phyloP scores from a whole-genome alignment of 2,329 filamentous ascomycete genomes.

The Meredithiella fracta region DNA sequence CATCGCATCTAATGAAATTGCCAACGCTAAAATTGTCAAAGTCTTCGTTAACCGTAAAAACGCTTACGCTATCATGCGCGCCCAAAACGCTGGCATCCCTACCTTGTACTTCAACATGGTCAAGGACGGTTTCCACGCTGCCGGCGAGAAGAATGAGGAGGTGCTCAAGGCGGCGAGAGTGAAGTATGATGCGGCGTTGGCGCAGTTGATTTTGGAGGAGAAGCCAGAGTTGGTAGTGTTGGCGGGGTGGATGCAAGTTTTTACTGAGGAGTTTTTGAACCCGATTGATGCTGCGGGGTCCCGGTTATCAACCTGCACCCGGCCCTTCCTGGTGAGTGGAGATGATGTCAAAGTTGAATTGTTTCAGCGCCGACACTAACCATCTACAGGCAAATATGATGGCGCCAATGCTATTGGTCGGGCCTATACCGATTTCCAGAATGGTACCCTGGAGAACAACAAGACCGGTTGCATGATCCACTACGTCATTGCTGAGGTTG shows the following conservation, averaged over 20 bases:
- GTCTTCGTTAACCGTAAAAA: slow-evolving; percentile 33
- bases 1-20: slow-evolving; percentile 25
- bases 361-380: neutral
- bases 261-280: slow-evolving; percentile 51
- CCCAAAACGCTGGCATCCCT: slow-evolving; percentile 43
- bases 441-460: slow-evolving; percentile 44
- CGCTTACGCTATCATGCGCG: slow-evolving; percentile 28
- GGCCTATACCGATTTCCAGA: slow-evolving; percentile 56
- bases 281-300: slow-evolving; percentile 47
- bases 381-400: slow-evolving; percentile 47
- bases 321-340: slow-evolving; percentile 18
- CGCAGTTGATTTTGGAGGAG: slow-evolving; percentile 45
- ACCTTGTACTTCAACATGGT: slow-evolving; percentile 71
- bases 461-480: slow-evolving; percentile 81
- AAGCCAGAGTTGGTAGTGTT: slow-evolving; percentile 62
- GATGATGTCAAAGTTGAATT: neutral
- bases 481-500: slow-evolving; percentile 65
- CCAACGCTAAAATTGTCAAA: slow-evolving; percentile 27
- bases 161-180: slow-evolving; percentile 41
- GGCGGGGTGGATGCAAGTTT: slow-evolving; percentile 77
- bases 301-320: slow-evolving; percentile 74
- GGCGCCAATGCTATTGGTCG: slow-evolving; percentile 63
- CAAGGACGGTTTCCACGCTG: slow-evolving; percentile 45
- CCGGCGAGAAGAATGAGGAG: slow-evolving; percentile 42
- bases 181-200: slow-evolving; percentile 61